Conservation (phyloP, 2,329 filamentous ascomycete genomes). For the Fusarium odoratissimum region DNA sequence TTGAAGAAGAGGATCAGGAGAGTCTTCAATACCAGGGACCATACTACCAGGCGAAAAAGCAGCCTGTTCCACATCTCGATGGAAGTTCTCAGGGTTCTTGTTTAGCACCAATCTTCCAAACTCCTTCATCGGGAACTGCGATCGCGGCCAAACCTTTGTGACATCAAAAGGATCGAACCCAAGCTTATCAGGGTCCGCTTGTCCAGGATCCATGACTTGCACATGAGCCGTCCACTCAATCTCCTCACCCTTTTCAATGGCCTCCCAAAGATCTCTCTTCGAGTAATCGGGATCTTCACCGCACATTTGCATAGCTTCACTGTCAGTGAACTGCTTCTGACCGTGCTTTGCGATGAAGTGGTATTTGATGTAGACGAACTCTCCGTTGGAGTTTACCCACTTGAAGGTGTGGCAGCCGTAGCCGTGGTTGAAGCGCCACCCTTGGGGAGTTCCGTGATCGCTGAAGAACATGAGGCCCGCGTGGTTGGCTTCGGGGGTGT, state of each 20-base stretch:
- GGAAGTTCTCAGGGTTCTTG: constrained; percentile 17
- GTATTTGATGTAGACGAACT: constrained; percentile 13
- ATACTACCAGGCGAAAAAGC: constrained; percentile 6
- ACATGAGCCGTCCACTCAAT: constrained; percentile 15
- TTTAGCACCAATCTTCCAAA: constrained; percentile 9
- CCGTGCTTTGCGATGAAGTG: constrained; percentile 17
- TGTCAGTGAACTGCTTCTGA: constrained; percentile 10
- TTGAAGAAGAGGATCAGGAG: constrained; percentile 11
- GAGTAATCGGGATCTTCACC: constrained; percentile 10
- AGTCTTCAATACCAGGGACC: constrained; percentile 10
- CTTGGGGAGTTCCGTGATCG: constrained; percentile 1
- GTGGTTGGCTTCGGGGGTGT: not conserved
- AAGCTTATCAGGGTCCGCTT: constrained; percentile 4
- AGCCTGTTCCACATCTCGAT: constrained; percentile 8
- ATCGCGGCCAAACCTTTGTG: not conserved
- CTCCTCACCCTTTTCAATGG: constrained; percentile 11
- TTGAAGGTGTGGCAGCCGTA: constrained; percentile 16
- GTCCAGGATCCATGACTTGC: constrained; percentile 8
- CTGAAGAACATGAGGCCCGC: constrained; percentile 13
- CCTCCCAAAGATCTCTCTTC: constrained; percentile 9
- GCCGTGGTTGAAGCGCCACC: constrained; percentile 17
- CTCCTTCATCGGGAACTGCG: constrained; percentile 8
- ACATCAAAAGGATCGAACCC: constrained; percentile 13
- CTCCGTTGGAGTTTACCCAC: constrained; percentile 5
- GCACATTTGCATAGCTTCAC: constrained; percentile 11